Conservation (phyloP, 305 asterid species). For the Solanum hybrid region DNA sequence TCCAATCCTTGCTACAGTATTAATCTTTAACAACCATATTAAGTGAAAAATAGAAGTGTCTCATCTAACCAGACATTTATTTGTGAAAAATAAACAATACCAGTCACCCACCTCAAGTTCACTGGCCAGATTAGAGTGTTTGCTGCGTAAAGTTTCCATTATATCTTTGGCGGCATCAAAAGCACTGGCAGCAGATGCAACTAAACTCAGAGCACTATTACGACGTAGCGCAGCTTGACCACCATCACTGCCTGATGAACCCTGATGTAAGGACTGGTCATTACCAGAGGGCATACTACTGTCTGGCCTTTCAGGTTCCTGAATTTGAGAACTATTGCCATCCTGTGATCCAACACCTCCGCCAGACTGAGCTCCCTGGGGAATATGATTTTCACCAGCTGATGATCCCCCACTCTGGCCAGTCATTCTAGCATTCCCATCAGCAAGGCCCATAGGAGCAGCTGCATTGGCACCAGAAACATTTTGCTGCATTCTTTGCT, state of each 20-base stretch:
- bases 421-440: slow-evolving; percentile 62
- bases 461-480: slow-evolving; percentile 47
- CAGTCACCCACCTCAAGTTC: slow-evolving; percentile 89
- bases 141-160: slow-evolving; percentile 96
- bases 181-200: slow-evolving; percentile 92
- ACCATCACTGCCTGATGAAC: slow-evolving; percentile 59
- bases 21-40: neutral
- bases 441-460: slow-evolving; percentile 52
- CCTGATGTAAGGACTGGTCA: slow-evolving; percentile 65
- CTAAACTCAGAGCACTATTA: slow-evolving; percentile 71
- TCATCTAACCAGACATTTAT: neutral
- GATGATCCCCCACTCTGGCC: slow-evolving; percentile 60
- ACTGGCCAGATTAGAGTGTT: slow-evolving; percentile 91
- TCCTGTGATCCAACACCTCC: slow-evolving; percentile 77
- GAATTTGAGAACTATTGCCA: slow-evolving; percentile 64
- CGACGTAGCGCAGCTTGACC: slow-evolving; percentile 78
- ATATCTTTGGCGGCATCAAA: slow-evolving; percentile 99
- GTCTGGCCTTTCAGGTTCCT: slow-evolving; percentile 83
- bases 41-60: neutral
- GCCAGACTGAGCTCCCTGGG: slow-evolving; percentile 64
- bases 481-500: slow-evolving; percentile 96
- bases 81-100: neutral
- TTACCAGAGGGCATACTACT: slow-evolving; percentile 59
- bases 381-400: slow-evolving; percentile 73
- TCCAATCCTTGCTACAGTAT: neutral